Conservation (phyloP, 805 yeast genomes). For the Cyberlindnera xylosilytica region DNA sequence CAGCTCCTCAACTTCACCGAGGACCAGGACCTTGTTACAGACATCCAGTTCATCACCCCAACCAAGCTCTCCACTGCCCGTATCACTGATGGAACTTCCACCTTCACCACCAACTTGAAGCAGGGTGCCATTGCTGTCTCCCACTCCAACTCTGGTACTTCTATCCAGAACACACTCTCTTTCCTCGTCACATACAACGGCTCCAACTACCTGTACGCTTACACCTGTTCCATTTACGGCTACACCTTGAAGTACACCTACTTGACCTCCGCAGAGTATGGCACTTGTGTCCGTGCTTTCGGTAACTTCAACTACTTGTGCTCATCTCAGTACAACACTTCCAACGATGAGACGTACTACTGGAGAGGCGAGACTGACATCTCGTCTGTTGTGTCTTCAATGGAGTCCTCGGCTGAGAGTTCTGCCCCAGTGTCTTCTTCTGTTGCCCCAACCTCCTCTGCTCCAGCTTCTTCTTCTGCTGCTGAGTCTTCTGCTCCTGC, state of each 20-base stretch:
- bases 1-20: slow-evolving; percentile 14
- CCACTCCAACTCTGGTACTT: background rate
- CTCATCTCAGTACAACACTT: background rate
- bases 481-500: slow-evolving; percentile 1
- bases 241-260: slow-evolving; percentile 3
- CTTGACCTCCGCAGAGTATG: slow-evolving; percentile 4
- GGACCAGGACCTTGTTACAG: slow-evolving; percentile 14
- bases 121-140: slow-evolving; percentile 13
- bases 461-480: too few relatives aligned
- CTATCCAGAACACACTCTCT: background rate
- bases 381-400: too few relatives aligned
- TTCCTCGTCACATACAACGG: slow-evolving; percentile 13
- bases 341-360: background rate
- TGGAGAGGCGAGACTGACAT: too few relatives aligned
- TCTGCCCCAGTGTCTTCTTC: too few relatives aligned
- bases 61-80: background rate
- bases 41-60: slow-evolving; percentile 11
- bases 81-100: slow-evolving; percentile 4
- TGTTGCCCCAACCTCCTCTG: too few relatives aligned
- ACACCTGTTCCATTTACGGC: slow-evolving; percentile 5
- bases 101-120: slow-evolving; percentile 12
- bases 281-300: slow-evolving; percentile 2
- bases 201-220: slow-evolving; percentile 5
- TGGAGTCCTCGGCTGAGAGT: too few relatives aligned
- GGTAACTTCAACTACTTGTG: slow-evolving; percentile 7